Conservation (phyloP, 2,329 filamentous ascomycete genomes). For the Botrytis galanthina region DNA sequence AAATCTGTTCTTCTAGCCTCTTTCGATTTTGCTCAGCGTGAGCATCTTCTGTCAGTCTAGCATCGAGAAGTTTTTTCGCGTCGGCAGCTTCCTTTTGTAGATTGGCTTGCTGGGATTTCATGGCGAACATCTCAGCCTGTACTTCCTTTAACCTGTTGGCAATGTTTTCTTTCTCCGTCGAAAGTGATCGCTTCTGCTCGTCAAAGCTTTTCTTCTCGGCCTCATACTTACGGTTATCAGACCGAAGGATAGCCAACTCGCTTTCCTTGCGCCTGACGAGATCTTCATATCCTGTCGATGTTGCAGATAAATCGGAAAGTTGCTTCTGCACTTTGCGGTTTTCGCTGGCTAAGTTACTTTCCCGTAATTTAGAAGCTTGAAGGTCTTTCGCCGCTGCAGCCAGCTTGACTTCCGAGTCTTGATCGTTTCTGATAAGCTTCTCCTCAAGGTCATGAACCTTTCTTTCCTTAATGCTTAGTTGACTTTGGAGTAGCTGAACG, state of each 20-base stretch:
- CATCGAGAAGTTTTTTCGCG: conserved; percentile 80
- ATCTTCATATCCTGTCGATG: conserved; percentile 93
- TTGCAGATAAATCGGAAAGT: conserved; percentile 81
- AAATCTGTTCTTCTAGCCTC: conserved; percentile 81
- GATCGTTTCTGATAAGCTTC: conserved; percentile 79
- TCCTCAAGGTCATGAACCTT: conserved; percentile 85
- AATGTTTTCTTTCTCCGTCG: conserved; percentile 75
- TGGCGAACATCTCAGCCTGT: conserved; percentile 82
- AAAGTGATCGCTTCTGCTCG: conserved; percentile 69
- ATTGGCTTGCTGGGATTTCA: conserved; percentile 79
- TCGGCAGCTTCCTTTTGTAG: conserved; percentile 87
- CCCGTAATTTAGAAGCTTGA: conserved; percentile 67
- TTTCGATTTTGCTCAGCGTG: conserved; percentile 79
- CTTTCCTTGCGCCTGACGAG: conserved; percentile 91
- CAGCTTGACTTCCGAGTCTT: conserved; percentile 85
- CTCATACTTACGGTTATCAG: conserved; percentile 80
- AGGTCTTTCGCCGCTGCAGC: conserved; percentile 76
- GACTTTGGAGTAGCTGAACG: conserved; percentile 87
- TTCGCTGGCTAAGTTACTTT: conserved; percentile 75
- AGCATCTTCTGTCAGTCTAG: conserved; percentile 84
- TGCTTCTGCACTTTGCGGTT: conserved; percentile 82
- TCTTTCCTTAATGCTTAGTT: conserved; percentile 81
- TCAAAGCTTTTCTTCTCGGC: conserved; percentile 77
- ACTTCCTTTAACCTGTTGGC: conserved; percentile 74
- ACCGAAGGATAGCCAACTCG: conserved; percentile 79